Percentiles rank a stretch among this genome's conserved stretches.
Conservation (phyloP, 202 grass and related monocot species). For the Carex sylvatica region DNA sequence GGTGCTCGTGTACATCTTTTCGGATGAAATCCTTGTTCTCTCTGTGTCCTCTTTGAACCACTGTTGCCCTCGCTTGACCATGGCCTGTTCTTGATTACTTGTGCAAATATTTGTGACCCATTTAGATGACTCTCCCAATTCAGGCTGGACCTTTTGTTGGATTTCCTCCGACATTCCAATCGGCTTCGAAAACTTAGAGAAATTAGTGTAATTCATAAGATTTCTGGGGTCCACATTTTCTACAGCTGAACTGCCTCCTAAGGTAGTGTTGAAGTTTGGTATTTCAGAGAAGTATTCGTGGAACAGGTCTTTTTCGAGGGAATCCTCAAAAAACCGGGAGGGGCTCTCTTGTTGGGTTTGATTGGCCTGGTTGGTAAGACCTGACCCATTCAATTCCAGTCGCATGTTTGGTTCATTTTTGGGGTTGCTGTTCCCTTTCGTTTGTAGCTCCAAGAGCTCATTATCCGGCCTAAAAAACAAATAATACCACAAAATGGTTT, state of each 20-base stretch:
- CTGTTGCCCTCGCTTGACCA: constrained; percentile 1
- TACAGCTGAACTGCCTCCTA: constrained; percentile 8
- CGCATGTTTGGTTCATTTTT: not conserved
- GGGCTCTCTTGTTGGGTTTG: constrained; percentile 59
- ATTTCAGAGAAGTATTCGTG: constrained; percentile 45
- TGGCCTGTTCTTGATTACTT: constrained; percentile 46
- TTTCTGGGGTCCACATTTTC: constrained; percentile 12
- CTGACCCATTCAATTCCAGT: not conserved
- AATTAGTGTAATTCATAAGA: constrained; percentile 9
- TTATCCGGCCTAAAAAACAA: constrained; percentile 44
- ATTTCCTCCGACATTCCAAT: constrained; percentile 30
- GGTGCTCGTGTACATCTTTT: constrained; percentile 28
- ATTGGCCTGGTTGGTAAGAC: constrained; percentile 20
- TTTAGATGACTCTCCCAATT: constrained; percentile 28
- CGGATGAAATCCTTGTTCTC: constrained; percentile 42
- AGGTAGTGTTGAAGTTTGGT: not conserved
- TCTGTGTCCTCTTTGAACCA: constrained; percentile 4
- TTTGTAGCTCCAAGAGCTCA: constrained; percentile 73
- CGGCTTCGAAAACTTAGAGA: constrained; percentile 33
- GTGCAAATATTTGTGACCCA: constrained; percentile 26
- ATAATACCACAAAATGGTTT: constrained; percentile 4
- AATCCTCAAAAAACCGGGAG: constrained; percentile 70
- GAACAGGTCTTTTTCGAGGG: constrained; percentile 71
- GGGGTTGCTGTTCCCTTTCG: constrained; percentile 47
- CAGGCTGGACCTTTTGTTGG: not conserved